Evolutionary conservation across 768 basidiomycete genomes (phyloP), one percentile per base, ranked within the genome.

Genomic region (Boletus sensibilis): DNA sequence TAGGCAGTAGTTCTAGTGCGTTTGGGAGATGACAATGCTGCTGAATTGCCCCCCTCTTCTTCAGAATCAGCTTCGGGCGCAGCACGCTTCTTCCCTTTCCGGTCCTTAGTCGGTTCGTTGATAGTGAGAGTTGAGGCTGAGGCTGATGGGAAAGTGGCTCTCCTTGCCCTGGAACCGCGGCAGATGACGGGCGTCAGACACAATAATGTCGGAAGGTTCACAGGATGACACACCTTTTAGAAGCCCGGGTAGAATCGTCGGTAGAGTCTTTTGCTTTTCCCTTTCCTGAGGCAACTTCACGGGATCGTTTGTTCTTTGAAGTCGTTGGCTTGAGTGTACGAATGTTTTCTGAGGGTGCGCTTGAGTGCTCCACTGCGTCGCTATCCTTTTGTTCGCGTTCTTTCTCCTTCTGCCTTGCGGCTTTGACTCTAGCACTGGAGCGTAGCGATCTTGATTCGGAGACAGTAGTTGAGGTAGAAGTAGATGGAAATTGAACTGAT

Each of bases 11-110:
- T 84, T 74, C 79, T 82, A 47, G 78, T 77, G 63, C 85, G 88
- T 74, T 91, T 90, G 54, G 77, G 77, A 51, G 85, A 78, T 29
- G 82, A 76, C 48, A 75, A 67, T 57, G 76, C 64, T 42, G 72
- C 59, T 44, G 77, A 76, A 63, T 77, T 72, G 47, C 68, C 67
- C 25, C 78, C 75, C 71, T 91, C 88, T 70, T 88, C 85, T 73
- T 88, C 88, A 42, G 84, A 83, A 62, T 74, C 74, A 34, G 77
- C 73, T 74, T 92, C 89, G 46, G 88, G 87, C 33, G 79, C 83
- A 38, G 92, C 93, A 65, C 92, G 88, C 77, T 95, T 96, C 85
- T 97, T 97, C 56, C 93, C 94, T 75, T 95, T 95, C 62, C 74
- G 73, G 75, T 92, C 90, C 67, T 80, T 80, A 3, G 76, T 63